Conservation (phyloP, 345 rosid genomes). For the Euphorbia tirucalli region DNA sequence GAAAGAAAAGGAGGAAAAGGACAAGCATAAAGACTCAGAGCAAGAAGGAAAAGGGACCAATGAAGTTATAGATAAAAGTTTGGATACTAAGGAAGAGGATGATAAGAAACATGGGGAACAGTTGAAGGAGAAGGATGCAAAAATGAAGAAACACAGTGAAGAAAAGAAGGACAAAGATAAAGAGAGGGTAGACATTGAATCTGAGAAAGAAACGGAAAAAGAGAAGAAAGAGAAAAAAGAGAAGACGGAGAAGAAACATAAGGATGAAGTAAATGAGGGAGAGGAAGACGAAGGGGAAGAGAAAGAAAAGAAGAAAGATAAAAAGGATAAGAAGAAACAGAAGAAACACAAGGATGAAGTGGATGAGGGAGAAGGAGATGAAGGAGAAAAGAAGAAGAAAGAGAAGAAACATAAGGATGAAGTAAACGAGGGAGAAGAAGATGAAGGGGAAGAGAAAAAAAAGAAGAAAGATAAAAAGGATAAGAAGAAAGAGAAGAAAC, state of each 20-base stretch:
- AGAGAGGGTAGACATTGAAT: neutral
- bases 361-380: neutral
- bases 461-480: slow-evolving; percentile 11
- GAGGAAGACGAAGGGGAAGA: slow-evolving; percentile 10
- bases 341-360: neutral
- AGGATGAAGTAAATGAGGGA: neutral
- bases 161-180: neutral
- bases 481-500: neutral
- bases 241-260: slow-evolving; percentile 5
- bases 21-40: slow-evolving; percentile 8
- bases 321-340: neutral
- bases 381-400: slow-evolving; percentile 1
- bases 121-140: slow-evolving; percentile 2
- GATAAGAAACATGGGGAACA: neutral
- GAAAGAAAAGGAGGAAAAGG: slow-evolving; percentile 12
- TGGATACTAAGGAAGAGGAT: neutral
- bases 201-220: neutral
- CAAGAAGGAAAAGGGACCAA: slow-evolving; percentile 4
- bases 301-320: slow-evolving; percentile 8
- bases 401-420: slow-evolving; percentile 2
- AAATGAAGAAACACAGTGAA: neutral
- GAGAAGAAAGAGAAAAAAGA: slow-evolving; percentile 7
- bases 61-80: neutral
- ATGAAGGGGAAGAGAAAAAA: slow-evolving; percentile 6
- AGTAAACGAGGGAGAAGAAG: slow-evolving; percentile 2